Evolutionary conservation across 371 early-diverging fungal species (phyloP), one percentile per base, ranked within the genome.

Genomic region (Mucor saturninus): DNA sequence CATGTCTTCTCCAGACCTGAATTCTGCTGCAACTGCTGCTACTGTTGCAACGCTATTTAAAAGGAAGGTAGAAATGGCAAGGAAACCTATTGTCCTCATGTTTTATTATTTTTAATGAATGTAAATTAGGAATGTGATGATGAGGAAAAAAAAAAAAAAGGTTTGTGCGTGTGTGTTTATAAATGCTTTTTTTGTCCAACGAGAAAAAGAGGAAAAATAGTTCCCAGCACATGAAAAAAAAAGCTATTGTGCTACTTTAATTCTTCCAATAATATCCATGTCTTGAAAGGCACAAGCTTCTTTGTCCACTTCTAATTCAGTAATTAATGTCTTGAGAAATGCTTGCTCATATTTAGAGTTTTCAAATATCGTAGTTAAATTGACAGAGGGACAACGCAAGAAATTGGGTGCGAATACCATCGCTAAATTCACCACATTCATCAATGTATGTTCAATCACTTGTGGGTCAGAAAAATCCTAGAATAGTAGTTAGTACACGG

Each of bases 351-450:
- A 86, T 73, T 93, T 90, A 28, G 93, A 87, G 62, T 89, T 90
- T 63, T 91, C 89, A 77, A 94, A 91, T 43, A 91, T 88, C n/a
- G 84, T 77, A 6, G 84, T 80, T 21, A 92, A 83, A 59, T 90
- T 84, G 50, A 87, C 91, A 64, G 83, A 83, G 11, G 97, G 97
- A 69, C 94, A 94, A 37, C 97, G 82, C 45, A 98, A 74, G 62
- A 97, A 90, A 55, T 91, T 93, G 15, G 98, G 98, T 5, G 96
- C 97, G 78, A 96, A 97, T 21, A 98, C 95, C 89, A 98, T 93
- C 35, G 98, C 97, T 38, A 98, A 69, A 63, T 97, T 98, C 52
- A 84, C 72, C 28, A 91, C 77, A 39, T 88, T 90, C 98, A 98
- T 98, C 73, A 91, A 86, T 8, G 97, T 97, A 26, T 77, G 63